These are phyloP conservation scores for Glycyrrhiza uralensis DNA, from an alignment of 306 rosid genomes.

Conservation along the genomic window DNA sequence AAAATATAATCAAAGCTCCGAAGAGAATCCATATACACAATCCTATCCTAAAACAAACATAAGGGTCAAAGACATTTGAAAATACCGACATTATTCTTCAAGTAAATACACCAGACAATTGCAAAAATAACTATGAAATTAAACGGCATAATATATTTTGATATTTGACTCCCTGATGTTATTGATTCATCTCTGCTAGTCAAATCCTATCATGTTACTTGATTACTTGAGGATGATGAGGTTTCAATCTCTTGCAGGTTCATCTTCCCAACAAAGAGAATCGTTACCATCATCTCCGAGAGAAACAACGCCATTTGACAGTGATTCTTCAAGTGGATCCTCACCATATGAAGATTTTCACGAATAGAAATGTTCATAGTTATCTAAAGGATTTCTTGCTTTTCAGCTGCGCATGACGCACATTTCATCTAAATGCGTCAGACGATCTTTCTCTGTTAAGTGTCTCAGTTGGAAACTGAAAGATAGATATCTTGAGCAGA, in stretches of 20 bases:
- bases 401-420: not conserved
- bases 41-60: not conserved
- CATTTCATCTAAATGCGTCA: not conserved
- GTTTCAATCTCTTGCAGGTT: slow-evolving; percentile 49
- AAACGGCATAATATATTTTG: not conserved
- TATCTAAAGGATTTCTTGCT: slow-evolving; percentile 14
- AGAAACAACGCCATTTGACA: slow-evolving; percentile 72
- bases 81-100: not conserved
- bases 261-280: slow-evolving; percentile 78
- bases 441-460: slow-evolving; percentile 18
- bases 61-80: not conserved
- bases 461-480: slow-evolving; percentile 21
- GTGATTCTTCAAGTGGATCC: slow-evolving; percentile 87
- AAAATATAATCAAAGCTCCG: not conserved
- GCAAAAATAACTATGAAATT: not conserved
- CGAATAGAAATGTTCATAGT: slow-evolving; percentile 41
- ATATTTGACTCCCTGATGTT: slow-evolving; percentile 2
- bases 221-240: slow-evolving; percentile 33
- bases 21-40: not conserved
- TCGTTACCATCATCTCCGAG: slow-evolving; percentile 84
- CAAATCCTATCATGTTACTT: slow-evolving; percentile 1
- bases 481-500: not conserved
- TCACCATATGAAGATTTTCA: slow-evolving; percentile 88
- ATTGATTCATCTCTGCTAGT: not conserved
- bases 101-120: not conserved